phyloP scores from a whole-genome alignment of 257 asterid species.

The Fraxinus quadrangulata region DNA sequence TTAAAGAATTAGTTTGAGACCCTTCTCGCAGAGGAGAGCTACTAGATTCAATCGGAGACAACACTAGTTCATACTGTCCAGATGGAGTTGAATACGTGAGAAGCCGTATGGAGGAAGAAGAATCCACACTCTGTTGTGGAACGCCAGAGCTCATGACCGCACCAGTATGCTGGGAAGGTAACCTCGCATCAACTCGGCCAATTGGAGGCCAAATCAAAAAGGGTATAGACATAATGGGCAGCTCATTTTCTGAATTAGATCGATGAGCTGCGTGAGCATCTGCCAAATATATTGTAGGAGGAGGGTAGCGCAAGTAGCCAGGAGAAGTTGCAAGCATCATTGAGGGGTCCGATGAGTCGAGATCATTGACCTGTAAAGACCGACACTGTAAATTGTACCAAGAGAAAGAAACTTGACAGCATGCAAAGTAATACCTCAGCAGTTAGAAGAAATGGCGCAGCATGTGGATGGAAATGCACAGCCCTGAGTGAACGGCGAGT shows the following conservation, averaged over 20 bases:
- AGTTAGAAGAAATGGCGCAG: constrained; percentile 92
- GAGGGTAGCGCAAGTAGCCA: constrained; percentile 87
- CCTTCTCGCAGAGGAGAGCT: constrained; percentile 58
- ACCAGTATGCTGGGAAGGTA: constrained; percentile 48
- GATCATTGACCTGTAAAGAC: constrained; percentile 70
- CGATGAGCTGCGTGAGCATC: constrained; percentile 66
- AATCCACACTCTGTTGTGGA: constrained; percentile 56
- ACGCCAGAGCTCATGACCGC: constrained; percentile 42
- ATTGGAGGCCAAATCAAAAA: constrained; percentile 71
- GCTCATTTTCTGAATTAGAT: constrained; percentile 66
- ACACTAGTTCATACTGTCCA: constrained; percentile 86
- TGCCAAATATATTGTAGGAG: constrained; percentile 86
- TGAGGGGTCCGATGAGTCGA: constrained; percentile 88
- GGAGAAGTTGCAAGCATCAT: constrained; percentile 87
- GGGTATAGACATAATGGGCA: constrained; percentile 78
- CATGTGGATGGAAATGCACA: constrained; percentile 96
- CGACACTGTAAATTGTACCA: constrained; percentile 11
- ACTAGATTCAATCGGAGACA: constrained; percentile 71
- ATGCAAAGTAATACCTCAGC: constrained; percentile 74
- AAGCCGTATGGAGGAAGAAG: constrained; percentile 80
- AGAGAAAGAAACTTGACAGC: constrained; percentile 21
- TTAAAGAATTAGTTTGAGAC: constrained; percentile 45
- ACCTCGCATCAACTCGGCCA: constrained; percentile 54
- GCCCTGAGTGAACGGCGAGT: constrained; percentile 98
- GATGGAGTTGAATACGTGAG: constrained; percentile 90